Base-by-base conservation (phyloP, 805 yeast species). In the Jamesozyma gamospora region DNA sequence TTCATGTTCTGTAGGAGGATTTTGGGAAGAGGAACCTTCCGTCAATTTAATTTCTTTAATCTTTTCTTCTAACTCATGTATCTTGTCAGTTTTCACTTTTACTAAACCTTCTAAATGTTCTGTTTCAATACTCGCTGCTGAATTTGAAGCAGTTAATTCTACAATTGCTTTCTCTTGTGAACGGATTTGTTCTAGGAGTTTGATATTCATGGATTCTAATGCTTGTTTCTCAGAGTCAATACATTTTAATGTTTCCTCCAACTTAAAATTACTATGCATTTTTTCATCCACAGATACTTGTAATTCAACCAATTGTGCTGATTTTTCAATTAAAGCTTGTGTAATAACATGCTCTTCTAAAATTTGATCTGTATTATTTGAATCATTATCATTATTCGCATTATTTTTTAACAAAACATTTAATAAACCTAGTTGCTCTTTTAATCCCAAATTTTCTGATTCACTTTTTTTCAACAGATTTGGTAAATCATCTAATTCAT, bases 201-300 rank as follows among this genome's bases (percentile, higher is more conserved):
- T 51, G 13, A 36, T n/a, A 42, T 54, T 54, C 54, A 53, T 48
- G 3, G 46, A 36, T 33, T 52, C 53, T 30, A 50, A 36, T 16
- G 47, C 41, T 32, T 37, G 25, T 10, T 41, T 46, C 19, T 43
- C 54, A 1, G 44, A 37, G 3, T 29, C 34, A 28, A 36, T 35
- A 18, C 43, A 40, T n/a, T 36, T 41, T 14, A 49, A 10, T 24
- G 42, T 41, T 30, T 42, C 36, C n/a, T 41, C 32, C 24, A 50
- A 32, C 18, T 32, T 41, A 2, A 29, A 36, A 17, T 42, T 45
- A 4, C 17, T 37, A 26, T 49, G 45, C 6, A 40, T 42, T 28
- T 46, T 47, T 28, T 46, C 46, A 32, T 54, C 59, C 24, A 55
- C 21, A 2, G 31, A 33, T 30, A 49, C 16, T 35, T 55, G 52